Base-by-base conservation (phyloP, 768 basidiomycete genomes). In the Brasilioporus rufonigricans region DNA sequence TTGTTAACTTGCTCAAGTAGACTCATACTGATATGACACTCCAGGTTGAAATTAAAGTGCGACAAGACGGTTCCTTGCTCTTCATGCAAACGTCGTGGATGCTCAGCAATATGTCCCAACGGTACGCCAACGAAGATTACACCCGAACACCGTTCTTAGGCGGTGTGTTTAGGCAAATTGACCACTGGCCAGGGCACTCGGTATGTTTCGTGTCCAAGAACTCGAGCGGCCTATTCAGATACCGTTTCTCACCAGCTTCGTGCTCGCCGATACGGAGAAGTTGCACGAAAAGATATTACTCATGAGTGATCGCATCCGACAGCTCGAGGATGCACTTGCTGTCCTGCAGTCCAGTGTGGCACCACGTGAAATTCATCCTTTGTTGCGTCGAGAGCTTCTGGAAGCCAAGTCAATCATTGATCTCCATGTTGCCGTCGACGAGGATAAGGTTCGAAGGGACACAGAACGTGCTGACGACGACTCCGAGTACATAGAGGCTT, bases 111-210 rank as follows among this genome's bases (percentile, higher is more conserved):
- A 50, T 91, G 89, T 70, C 87, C 87, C 4, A 89, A 89, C 61
- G 87, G 74, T 67, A 56, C 16, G 56, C 31, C 8, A 32, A 16
- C 26, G 39, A 8, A n/a, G 18, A 13, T 26, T 16, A 5, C 27
- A 0, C 5, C 19, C 16, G n/a, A 50, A 14, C 13, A 16, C 7
- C 31, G 3, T 49, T 26, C 45, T 45, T 14, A 53, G 27, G 26
- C 10, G 7, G 46, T 26, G 12, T 21, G 19, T 27, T 29, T 44
- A 72, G 76, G 86, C 29, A 86, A 84, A 64, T 76, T 90, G 36
- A 81, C 85, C 14, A 89, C 88, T 1, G 88, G 88, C 5, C 86
- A 90, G 64, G 88, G 88, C 19, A 90, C 88, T 38, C 78, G 87
- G 87, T 86, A 61, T 53, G 80, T 54, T 36, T 44, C 10, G 33